Conservation (phyloP, 2,329 filamentous ascomycete species). For the Beauveria caledonica region DNA sequence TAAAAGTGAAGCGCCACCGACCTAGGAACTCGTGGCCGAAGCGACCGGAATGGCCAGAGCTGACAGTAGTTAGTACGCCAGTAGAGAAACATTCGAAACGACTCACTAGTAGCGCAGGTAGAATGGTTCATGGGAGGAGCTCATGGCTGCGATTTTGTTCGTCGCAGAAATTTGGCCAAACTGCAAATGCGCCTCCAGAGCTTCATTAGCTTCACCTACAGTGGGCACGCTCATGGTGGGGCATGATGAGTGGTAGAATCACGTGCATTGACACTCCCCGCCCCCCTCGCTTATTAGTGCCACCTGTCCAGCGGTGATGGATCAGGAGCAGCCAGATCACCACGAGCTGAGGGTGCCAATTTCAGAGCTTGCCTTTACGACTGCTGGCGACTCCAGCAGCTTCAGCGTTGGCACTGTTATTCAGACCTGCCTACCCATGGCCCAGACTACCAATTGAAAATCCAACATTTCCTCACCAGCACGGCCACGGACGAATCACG, state of each 20-base stretch:
- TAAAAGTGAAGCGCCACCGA: constrained; percentile 27
- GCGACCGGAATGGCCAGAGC: constrained; percentile 92
- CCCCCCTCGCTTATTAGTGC: constrained; percentile 25
- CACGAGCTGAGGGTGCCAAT: constrained; percentile 22
- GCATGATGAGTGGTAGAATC: constrained; percentile 16
- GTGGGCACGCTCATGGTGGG: constrained; percentile 13
- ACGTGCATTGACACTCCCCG: constrained; percentile 25
- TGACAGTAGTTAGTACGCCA: constrained; percentile 29
- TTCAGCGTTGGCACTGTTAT: constrained; percentile 22
- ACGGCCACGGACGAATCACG: not conserved
- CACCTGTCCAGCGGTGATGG: constrained; percentile 29
- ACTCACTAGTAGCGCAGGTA: constrained; percentile 96
- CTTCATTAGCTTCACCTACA: not conserved
- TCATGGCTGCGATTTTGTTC: constrained; percentile 38
- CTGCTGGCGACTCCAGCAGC: constrained; percentile 21
- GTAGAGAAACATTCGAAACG: constrained; percentile 7
- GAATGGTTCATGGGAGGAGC: constrained; percentile 70
- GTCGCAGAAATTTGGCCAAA: not conserved
- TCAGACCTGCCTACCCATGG: constrained; percentile 23
- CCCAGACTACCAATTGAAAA: constrained; percentile 18
- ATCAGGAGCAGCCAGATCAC: constrained; percentile 28
- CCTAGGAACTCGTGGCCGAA: constrained; percentile 98
- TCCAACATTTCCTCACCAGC: not conserved
- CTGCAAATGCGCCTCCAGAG: not conserved
- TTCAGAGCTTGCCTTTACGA: constrained; percentile 21